Base-by-base conservation (phyloP, 768 basidiomycete species). In the Pleurotus salmoneostramineus region DNA sequence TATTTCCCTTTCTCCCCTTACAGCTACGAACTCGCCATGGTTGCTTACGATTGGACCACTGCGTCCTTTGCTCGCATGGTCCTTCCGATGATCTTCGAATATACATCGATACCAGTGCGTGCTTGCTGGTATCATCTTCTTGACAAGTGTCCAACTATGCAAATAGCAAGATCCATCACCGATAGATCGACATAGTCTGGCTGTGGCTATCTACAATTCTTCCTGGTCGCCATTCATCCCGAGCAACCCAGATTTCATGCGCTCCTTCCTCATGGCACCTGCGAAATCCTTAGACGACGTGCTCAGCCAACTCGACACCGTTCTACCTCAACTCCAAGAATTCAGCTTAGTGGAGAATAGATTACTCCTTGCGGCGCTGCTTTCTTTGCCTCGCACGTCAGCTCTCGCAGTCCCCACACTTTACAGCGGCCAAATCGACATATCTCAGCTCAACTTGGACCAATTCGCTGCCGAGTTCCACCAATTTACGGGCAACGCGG, bases 351-450 rank as follows among this genome's bases (percentile, higher is more conserved):
- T 61, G 15, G 14, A 61, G 27, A 61, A 61, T 48, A 58, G 60
- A 17, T 6, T 61, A 6, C 27, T 61, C 21, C 32, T 37, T n/a
- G 60, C 60, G 4, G 57, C 60, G 15, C 11, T 61, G 10, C 47
- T 60, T 12, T 10, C 37, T 17, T 7, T 61, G 58, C 60, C 60
- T 5, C 58, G 60, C 14, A 59, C 60, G 12, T 59, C 60, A 12
- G 32, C 46, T 33, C 12, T 61, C 6, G 40, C 35, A 11, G 50
- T 32, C 11, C 34, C 45, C 11, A 35, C n/a, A 7, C 48, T 61
- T n/a, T 61, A 60, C 17, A 61, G 59, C 17, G 60, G 60, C 21
- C 60, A 61, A 17, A 44, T 60, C 8, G 58, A 60, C 40, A 60
- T 61, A 17, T 59, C 17, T 12, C 59, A 50, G 14, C 57, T 60